phyloP scores from a whole-genome alignment of 495 filamentous ascomycete species.

The Friedmanniomyces endolithicus region DNA sequence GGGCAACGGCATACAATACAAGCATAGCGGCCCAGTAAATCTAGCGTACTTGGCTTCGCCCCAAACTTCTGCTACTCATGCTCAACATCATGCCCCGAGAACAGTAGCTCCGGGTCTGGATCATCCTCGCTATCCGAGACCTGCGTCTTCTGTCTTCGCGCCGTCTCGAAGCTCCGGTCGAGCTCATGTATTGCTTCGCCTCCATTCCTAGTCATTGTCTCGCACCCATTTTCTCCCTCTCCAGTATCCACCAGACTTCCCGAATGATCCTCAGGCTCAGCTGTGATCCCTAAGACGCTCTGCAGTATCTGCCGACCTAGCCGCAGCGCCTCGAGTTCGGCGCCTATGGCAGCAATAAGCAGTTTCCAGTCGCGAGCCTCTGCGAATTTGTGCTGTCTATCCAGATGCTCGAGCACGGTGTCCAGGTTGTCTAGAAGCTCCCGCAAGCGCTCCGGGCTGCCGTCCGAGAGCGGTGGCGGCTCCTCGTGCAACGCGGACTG shows the following conservation, averaged over 20 bases:
- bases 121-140: conserved; percentile 22
- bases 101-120: conserved; percentile 33
- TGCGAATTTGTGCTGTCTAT: conserved; percentile 46
- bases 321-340: conserved; percentile 72
- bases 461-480: background rate
- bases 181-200: conserved; percentile 11
- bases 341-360: conserved; percentile 74
- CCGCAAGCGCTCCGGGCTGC: conserved; percentile 23
- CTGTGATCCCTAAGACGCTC: conserved; percentile 31
- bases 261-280: background rate
- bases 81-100: conserved; percentile 29
- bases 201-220: background rate
- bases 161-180: conserved; percentile 17
- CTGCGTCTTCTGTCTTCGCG: conserved; percentile 3
- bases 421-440: conserved; percentile 45
- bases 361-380: conserved; percentile 69
- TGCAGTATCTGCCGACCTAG: conserved; percentile 56
- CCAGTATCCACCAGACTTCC: background rate
- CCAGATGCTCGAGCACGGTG: conserved; percentile 44
- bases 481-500: conserved; percentile 4
- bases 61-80: background rate
- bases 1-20: too few species aligned
- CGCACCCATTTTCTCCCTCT: background rate
- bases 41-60: too few species aligned
- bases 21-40: too few species aligned